Evolutionary conservation across 345 rosid genomes (phyloP).

Genomic region (Balakata baccata): DNA sequence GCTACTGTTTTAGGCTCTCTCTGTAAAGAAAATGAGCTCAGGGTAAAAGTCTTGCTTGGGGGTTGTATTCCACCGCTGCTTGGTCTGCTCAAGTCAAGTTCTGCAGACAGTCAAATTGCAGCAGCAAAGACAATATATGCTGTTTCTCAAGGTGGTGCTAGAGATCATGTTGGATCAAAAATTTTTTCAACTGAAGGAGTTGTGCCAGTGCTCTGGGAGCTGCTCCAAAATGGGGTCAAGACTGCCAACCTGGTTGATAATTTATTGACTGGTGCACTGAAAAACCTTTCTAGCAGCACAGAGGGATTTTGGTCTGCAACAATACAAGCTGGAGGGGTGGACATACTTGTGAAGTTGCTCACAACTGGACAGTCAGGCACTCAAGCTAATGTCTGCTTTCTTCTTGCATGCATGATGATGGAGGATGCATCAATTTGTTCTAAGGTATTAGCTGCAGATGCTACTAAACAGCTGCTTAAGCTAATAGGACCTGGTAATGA

Average conservation of each 20-base stretch:
- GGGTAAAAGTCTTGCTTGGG: constrained; percentile 96
- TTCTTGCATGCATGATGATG: constrained; percentile 95
- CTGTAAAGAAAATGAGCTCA: constrained; percentile 95
- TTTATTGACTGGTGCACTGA: constrained; percentile 90
- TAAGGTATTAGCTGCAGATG: constrained; percentile 82
- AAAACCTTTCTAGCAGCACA: constrained; percentile 81
- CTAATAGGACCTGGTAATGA: constrained; percentile 93
- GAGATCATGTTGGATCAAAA: constrained; percentile 97
- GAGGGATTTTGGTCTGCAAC: constrained; percentile 97
- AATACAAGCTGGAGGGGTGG: constrained; percentile 92
- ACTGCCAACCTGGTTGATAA: constrained; percentile 78
- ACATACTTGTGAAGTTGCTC: constrained; percentile 94
- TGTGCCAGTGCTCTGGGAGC: constrained; percentile 92
- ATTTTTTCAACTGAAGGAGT: constrained; percentile 99
- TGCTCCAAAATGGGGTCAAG: constrained; percentile 67
- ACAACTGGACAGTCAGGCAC: constrained; percentile 72
- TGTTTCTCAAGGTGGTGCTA: constrained; percentile 93
- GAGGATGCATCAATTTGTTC: constrained; percentile 90
- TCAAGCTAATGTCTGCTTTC: constrained; percentile 90
- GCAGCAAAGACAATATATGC: constrained; percentile 95
- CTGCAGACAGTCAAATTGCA: constrained; percentile 93
- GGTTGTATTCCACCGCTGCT: constrained; percentile 99
- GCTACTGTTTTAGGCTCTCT: constrained; percentile 95
- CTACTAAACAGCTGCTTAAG: constrained; percentile 83
- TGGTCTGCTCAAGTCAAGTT: constrained; percentile 94